A percentile compares a stretch with the other conserved stretches of the same genome.
phyloP scores from a whole-genome alignment of 2,329 filamentous ascomycete species.

The Didymella arachidicola region DNA sequence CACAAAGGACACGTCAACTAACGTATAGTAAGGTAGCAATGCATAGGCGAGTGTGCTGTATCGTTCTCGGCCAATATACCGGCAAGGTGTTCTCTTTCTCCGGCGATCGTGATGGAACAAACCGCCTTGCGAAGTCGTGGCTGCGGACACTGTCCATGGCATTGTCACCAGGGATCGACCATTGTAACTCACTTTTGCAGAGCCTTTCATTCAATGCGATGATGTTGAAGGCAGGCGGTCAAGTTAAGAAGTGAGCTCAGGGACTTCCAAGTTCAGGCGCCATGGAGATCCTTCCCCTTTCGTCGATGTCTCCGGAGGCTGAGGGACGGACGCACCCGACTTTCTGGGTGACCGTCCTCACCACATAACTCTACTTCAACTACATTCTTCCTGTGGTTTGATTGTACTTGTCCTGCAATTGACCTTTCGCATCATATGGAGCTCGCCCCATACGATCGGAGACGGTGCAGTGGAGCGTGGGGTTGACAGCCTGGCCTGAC shows the following conservation, averaged over 20 bases:
- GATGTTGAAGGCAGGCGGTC: neutral
- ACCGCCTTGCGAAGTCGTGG: neutral
- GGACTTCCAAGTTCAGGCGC: slow-evolving; percentile 1
- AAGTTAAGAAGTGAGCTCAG: slow-evolving; percentile 17
- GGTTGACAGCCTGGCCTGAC: neutral
- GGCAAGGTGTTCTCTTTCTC: neutral
- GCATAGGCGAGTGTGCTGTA: neutral
- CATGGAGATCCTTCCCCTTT: slow-evolving; percentile 21
- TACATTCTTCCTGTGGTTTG: slow-evolving; percentile 5
- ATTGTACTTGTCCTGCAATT: neutral
- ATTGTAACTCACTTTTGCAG: neutral
- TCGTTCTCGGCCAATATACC: neutral
- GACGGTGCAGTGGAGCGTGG: neutral
- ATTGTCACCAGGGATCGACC: neutral
- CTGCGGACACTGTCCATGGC: neutral
- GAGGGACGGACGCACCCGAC: slow-evolving; percentile 24
- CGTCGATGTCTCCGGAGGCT: slow-evolving; percentile 24
- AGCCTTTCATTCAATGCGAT: neutral
- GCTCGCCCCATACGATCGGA: slow-evolving; percentile 7
- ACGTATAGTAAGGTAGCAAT: neutral
- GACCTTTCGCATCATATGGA: neutral
- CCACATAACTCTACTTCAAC: slow-evolving; percentile 22
- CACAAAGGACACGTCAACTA: neutral
- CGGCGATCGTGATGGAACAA: neutral
- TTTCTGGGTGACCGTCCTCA: slow-evolving; percentile 19